These are phyloP conservation scores for Paradendryphiella salina DNA, from an alignment of 2,329 filamentous ascomycete species.

Conservation along the genomic window DNA sequence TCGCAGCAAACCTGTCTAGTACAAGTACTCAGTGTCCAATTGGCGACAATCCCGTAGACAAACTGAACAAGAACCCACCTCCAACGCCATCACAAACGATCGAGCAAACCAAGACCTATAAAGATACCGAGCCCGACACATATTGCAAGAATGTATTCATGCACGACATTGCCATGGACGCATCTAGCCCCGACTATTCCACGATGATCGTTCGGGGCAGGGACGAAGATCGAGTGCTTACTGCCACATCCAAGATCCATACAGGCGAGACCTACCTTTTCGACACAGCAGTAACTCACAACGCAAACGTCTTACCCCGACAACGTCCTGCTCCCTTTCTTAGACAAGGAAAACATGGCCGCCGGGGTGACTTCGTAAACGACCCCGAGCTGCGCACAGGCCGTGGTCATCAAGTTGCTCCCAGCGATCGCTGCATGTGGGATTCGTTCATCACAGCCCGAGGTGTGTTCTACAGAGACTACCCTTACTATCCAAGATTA, in stretches of 20 bases:
- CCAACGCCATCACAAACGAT: slow-evolving; percentile 11
- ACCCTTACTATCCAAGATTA: neutral
- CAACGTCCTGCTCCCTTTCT: slow-evolving; percentile 14
- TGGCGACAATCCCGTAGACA: slow-evolving; percentile 7
- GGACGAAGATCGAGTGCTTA: slow-evolving; percentile 3
- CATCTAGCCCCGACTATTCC: slow-evolving; percentile 1
- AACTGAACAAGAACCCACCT: slow-evolving; percentile 4
- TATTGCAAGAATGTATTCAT: neutral
- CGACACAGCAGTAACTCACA: slow-evolving; percentile 2
- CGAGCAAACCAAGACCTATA: neutral
- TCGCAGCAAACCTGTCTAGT: neutral
- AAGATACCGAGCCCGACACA: neutral
- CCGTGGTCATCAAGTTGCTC: slow-evolving; percentile 19
- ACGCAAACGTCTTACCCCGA: neutral
- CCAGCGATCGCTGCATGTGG: slow-evolving; percentile 18
- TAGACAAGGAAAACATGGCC: slow-evolving; percentile 30
- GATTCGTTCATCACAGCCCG: neutral
- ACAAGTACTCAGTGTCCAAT: neutral
- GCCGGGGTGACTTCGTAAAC: slow-evolving; percentile 18
- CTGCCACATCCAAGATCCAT: neutral
- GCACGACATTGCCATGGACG: neutral
- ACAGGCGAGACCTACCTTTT: neutral
- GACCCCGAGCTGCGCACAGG: slow-evolving; percentile 26
- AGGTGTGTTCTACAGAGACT: neutral
- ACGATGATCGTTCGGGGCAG: neutral